Conservation (phyloP, 2,329 filamentous ascomycete genomes). For the Cyphellophora europaea region DNA sequence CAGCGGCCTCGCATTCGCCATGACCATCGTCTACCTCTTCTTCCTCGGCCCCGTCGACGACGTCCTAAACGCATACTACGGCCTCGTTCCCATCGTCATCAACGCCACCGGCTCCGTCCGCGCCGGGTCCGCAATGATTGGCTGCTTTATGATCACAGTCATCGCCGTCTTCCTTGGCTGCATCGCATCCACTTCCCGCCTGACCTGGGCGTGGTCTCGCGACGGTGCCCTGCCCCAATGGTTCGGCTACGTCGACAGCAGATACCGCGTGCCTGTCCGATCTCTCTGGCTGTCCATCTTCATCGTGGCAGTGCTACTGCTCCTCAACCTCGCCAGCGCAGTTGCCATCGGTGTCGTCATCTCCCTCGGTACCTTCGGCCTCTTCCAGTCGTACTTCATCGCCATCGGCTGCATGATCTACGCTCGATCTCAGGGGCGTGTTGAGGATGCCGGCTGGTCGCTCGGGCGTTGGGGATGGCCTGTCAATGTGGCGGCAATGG, state of each 20-base stretch:
- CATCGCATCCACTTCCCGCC: constrained; percentile 37
- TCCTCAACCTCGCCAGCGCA: constrained; percentile 30
- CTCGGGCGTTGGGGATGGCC: constrained; percentile 20
- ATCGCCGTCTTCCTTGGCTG: constrained; percentile 9
- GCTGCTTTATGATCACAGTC: constrained; percentile 9
- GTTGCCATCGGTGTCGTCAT: constrained; percentile 30
- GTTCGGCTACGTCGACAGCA: constrained; percentile 26
- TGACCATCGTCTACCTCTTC: constrained; percentile 26
- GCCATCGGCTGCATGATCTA: constrained; percentile 12
- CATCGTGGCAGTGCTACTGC: constrained; percentile 26
- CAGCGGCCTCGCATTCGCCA: constrained; percentile 23
- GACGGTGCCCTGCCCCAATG: constrained; percentile 37
- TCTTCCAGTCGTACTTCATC: constrained; percentile 28
- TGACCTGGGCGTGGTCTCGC: constrained; percentile 41
- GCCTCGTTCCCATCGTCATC: constrained; percentile 10
- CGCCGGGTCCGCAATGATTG: constrained; percentile 11
- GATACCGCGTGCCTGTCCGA: constrained; percentile 28
- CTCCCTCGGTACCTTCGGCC: constrained; percentile 26
- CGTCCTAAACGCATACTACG: constrained; percentile 9
- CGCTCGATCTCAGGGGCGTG: constrained; percentile 16
- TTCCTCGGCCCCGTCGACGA: constrained; percentile 21
- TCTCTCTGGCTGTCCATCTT: constrained; percentile 27
- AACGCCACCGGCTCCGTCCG: constrained; percentile 11
- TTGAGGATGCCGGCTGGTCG: constrained; percentile 8
- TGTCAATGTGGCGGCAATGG: constrained; percentile 27